Base-by-base conservation (phyloP, 2,329 filamentous ascomycete species). In the Coniella vitis region DNA sequence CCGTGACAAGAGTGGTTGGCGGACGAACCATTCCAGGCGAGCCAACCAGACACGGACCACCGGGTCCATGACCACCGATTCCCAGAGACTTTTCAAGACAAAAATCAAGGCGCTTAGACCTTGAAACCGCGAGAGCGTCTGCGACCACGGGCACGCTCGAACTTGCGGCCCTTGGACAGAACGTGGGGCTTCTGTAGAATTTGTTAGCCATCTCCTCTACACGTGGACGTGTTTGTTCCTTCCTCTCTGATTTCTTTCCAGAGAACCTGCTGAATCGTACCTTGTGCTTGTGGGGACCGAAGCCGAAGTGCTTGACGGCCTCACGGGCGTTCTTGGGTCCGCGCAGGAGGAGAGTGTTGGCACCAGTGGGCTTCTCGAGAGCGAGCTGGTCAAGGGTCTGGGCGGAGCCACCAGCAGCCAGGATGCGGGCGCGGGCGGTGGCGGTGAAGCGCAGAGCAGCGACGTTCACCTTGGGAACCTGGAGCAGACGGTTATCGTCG, bases 81-180 rank as follows among this genome's bases (percentile, higher is more conserved):
- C 42, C 47, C 41, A 49, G 29, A 45, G 36, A 40, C 45, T n/a
- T n/a, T n/a, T 10, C 42, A 47, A 43, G 34, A 45, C 46, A 35
- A 43, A 51, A n/a, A n/a, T n/a, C 38, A 50, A 57, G 54, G 57
- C 59, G 72, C 71, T 88, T 95, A 98, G 71, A 98, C 93, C 90
- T 98, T 98, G 90, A 98, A 98, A 83, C 94, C 93, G 69, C 87
- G 84, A 66, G 90, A 97, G 72, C 90, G 81, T 86, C 93, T 94
- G 77, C 93, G 90, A 75, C 93, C 94, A 93, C 93, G 90, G 68
- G 90, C 93, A 68, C 84, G 83, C 86, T 98, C 94, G 81, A 98
- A 98, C 83, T 98, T 98, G 77, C 93, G 87, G 69, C 94, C 94
- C 87, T 98, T 98, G 81, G 89, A 95, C 75, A 89, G 82, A 67